phyloP scores from a whole-genome alignment of 1,139 yeast species.

The Yamadazyma kanchanaburiensis region DNA sequence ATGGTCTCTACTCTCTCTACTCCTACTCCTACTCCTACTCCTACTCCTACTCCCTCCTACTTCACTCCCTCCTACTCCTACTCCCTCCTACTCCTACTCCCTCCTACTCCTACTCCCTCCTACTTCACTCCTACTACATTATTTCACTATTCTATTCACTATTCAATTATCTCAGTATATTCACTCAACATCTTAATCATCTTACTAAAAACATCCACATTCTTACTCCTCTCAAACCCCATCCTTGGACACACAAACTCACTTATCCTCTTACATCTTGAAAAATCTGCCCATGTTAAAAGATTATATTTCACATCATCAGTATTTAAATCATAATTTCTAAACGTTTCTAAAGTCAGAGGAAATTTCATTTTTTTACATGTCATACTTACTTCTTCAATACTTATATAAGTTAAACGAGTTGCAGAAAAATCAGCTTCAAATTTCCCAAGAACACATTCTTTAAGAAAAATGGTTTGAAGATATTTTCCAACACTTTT shows the following conservation, averaged over 20 bases:
- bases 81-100: too few relatives aligned
- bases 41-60: too few relatives aligned
- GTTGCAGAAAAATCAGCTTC: slow-evolving; percentile 3
- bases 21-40: too few relatives aligned
- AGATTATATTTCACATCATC: background rate
- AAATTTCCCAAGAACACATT: slow-evolving; percentile 1
- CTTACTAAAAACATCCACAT: too few relatives aligned
- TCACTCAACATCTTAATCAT: too few relatives aligned
- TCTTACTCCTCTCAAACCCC: background rate
- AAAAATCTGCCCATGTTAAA: slow-evolving; percentile 3
- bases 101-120: too few relatives aligned
- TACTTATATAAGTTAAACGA: background rate
- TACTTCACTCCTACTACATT: too few relatives aligned
- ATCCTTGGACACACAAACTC: slow-evolving; percentile 1
- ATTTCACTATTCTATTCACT: too few relatives aligned
- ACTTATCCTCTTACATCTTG: slow-evolving; percentile 3
- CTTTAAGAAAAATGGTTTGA: background rate
- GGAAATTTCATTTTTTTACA: slow-evolving; percentile 2
- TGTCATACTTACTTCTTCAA: background rate
- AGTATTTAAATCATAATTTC: background rate
- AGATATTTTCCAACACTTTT: background rate
- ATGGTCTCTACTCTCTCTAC: too few relatives aligned
- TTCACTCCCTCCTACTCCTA: too few relatives aligned
- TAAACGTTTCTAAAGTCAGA: slow-evolving; percentile 2
- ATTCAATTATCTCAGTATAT: too few relatives aligned